phyloP scores from a whole-genome alignment of 2,329 filamentous ascomycete species.

The Epichloe gansuensis region DNA sequence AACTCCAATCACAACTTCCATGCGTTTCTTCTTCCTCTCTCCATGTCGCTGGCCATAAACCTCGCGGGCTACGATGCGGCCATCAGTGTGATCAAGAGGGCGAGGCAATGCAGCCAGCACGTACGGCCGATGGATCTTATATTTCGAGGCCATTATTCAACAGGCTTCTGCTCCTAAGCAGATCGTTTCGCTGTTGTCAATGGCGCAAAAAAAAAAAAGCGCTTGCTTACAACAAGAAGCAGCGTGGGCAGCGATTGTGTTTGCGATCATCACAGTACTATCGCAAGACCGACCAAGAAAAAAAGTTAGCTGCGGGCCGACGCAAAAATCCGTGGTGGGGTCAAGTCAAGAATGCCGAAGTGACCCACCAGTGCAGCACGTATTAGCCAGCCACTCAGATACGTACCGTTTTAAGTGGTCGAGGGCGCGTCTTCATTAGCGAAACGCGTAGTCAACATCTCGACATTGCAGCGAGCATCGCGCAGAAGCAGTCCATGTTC shows the following conservation, averaged over 20 bases:
- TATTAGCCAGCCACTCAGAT: not conserved
- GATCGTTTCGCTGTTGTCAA: not conserved
- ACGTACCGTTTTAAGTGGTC: slow-evolving; percentile 9
- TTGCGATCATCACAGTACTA: not conserved
- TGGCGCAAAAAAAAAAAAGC: no score
- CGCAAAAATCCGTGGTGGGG: slow-evolving; percentile 21
- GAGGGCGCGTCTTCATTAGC: slow-evolving; percentile 4
- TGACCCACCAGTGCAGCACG: not conserved
- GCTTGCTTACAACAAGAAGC: not conserved
- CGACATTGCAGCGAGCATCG: not conserved
- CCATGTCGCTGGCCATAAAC: slow-evolving; percentile 47
- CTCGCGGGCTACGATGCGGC: slow-evolving; percentile 44
- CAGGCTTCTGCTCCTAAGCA: not conserved
- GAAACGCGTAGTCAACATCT: slow-evolving; percentile 1
- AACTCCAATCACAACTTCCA: slow-evolving; percentile 50
- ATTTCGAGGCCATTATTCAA: slow-evolving; percentile 42
- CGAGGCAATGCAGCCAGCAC: slow-evolving; percentile 47
- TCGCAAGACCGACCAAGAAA: slow-evolving; percentile 16
- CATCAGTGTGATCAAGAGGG: slow-evolving; percentile 40
- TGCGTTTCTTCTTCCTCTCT: slow-evolving; percentile 48
- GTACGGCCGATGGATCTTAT: slow-evolving; percentile 53
- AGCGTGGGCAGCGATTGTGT: not conserved
- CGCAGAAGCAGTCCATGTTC: not conserved
- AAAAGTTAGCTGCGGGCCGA: slow-evolving; percentile 20
- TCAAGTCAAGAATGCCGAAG: not conserved